These are phyloP conservation scores for Phytophthora uliginosa DNA, from an alignment of 352 stramenopile genomes.

Conservation along the genomic window DNA sequence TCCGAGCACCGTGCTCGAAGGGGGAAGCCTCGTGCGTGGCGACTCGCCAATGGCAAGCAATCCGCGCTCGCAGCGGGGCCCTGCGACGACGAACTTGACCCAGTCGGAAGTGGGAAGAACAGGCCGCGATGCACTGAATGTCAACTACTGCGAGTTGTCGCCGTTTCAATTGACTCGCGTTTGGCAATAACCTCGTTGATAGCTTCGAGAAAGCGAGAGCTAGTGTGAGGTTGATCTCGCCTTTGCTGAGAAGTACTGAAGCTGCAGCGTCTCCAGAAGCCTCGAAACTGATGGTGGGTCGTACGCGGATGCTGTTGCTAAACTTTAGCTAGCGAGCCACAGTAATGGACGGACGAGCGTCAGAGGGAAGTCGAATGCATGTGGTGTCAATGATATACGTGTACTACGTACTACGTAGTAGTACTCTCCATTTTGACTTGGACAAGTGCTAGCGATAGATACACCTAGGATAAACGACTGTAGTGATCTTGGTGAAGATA, in stretches of 20 bases:
- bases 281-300: constrained; percentile 54
- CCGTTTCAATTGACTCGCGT: too few species aligned
- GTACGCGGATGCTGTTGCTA: constrained; percentile 30
- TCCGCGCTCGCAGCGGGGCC: background rate
- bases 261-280: constrained; percentile 57
- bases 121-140: background rate
- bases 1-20: background rate
- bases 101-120: background rate
- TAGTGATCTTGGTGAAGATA: too few species aligned
- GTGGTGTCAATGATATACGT: too few species aligned
- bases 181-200: too few species aligned
- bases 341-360: background rate
- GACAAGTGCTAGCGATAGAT: too few species aligned
- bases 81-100: constrained; percentile 10
- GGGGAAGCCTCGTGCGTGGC: constrained; percentile 13
- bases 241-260: constrained; percentile 54
- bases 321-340: constrained; percentile 19
- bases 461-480: too few species aligned
- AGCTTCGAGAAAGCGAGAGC: constrained; percentile 32
- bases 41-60: constrained; percentile 6
- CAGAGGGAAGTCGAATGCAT: constrained; percentile 1
- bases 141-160: too few species aligned
- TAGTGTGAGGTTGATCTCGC: constrained; percentile 68
- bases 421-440: too few species aligned
- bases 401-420: too few species aligned